Conservation (phyloP, 2,329 filamentous ascomycete species). For the Thelonectria olida region DNA sequence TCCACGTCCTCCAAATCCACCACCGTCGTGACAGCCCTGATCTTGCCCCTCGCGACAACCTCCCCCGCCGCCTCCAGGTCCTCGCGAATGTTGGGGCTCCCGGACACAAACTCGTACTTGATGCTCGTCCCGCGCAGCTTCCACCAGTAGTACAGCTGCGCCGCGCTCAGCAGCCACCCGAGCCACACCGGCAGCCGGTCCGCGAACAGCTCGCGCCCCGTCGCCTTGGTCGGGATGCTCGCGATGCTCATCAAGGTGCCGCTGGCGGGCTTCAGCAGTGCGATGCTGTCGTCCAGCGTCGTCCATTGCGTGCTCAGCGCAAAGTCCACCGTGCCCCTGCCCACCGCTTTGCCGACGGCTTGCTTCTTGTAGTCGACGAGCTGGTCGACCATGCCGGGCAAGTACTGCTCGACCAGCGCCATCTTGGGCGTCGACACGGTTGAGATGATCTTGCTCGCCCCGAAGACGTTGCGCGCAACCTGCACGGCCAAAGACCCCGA, state of each 20-base stretch:
- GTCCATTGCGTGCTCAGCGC: constrained; percentile 58
- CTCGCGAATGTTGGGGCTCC: constrained; percentile 49
- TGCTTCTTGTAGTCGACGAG: constrained; percentile 61
- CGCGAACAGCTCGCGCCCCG: constrained; percentile 45
- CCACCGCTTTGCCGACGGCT: constrained; percentile 48
- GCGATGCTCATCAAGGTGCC: constrained; percentile 55
- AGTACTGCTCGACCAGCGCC: constrained; percentile 50
- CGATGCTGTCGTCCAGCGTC: constrained; percentile 50
- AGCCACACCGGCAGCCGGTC: constrained; percentile 49
- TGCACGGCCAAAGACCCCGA: constrained; percentile 58
- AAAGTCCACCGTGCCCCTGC: constrained; percentile 57
- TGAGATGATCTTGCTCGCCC: constrained; percentile 57
- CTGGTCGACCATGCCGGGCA: constrained; percentile 57
- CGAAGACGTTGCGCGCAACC: constrained; percentile 60
- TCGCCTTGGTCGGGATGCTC: constrained; percentile 45
- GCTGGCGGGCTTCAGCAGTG: constrained; percentile 46
- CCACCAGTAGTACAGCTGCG: constrained; percentile 52
- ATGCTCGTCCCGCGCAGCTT: constrained; percentile 55
- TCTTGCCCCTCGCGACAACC: constrained; percentile 52
- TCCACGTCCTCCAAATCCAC: constrained; percentile 55
- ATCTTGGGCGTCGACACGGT: constrained; percentile 64
- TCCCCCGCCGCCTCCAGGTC: constrained; percentile 54
- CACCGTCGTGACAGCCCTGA: constrained; percentile 53
- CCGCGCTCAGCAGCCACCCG: constrained; percentile 46
- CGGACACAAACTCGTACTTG: constrained; percentile 56